Conservation (phyloP, 2,329 filamentous ascomycete genomes). For the Arthrobotrys iridis region DNA sequence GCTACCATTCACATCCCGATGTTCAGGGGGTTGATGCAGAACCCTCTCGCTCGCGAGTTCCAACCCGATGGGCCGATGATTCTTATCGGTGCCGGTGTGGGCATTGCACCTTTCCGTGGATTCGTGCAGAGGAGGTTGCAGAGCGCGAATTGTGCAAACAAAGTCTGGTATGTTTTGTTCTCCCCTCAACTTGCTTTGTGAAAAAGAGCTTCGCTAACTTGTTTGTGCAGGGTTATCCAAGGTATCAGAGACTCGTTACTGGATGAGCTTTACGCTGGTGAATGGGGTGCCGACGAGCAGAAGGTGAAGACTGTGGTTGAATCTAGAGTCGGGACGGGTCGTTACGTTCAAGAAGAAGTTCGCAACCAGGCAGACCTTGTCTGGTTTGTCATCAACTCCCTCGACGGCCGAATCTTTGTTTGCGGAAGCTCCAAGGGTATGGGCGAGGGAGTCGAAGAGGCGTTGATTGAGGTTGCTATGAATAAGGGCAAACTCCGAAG, state of each 20-base stretch:
- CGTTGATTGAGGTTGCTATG: constrained; percentile 90
- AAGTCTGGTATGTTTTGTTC: constrained; percentile 74
- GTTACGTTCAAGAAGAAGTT: constrained; percentile 97
- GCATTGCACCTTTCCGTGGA: constrained; percentile 95
- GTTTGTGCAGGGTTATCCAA: constrained; percentile 72
- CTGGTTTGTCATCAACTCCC: constrained; percentile 94
- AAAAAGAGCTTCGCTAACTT: constrained; percentile 12
- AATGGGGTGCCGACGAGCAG: constrained; percentile 92
- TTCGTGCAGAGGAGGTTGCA: constrained; percentile 94
- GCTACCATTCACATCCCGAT: constrained; percentile 82
- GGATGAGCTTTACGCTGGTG: constrained; percentile 95
- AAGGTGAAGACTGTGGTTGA: constrained; percentile 85
- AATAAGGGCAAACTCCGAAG: constrained; percentile 85
- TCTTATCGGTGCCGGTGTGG: constrained; percentile 93
- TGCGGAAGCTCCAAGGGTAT: constrained; percentile 95
- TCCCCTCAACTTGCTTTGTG: not conserved
- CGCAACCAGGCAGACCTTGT: constrained; percentile 91
- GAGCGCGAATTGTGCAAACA: constrained; percentile 95
- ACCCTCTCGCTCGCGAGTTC: constrained; percentile 91
- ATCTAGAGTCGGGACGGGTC: constrained; percentile 78
- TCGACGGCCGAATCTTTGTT: constrained; percentile 96
- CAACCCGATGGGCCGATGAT: constrained; percentile 96
- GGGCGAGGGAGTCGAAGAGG: constrained; percentile 93
- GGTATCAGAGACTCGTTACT: constrained; percentile 92
- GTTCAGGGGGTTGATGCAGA: constrained; percentile 98